Evolutionary conservation across 108 stramenopile species (phyloP).

Genomic region (Cyclotella atomus): DNA sequence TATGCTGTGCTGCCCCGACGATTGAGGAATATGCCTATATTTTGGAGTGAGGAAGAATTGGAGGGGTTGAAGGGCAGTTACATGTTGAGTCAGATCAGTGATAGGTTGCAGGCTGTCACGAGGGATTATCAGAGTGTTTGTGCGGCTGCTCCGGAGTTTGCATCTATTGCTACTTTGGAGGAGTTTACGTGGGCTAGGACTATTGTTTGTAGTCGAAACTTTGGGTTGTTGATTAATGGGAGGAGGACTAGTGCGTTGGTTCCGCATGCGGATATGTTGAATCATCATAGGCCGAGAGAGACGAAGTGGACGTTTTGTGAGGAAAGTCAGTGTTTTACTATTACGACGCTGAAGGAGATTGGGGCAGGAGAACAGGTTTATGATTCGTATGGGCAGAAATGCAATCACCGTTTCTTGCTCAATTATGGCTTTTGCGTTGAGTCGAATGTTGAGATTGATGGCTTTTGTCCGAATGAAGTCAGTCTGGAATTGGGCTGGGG

Average conservation of each 20-base stretch:
- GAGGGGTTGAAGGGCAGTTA: slow-evolving; percentile 84
- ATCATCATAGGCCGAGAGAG: slow-evolving; percentile 98
- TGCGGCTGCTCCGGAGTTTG: slow-evolving; percentile 78
- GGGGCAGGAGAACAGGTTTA: slow-evolving; percentile 92
- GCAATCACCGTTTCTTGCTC: slow-evolving; percentile 98
- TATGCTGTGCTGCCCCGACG: slow-evolving; percentile 94
- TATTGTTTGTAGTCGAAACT: slow-evolving; percentile 98
- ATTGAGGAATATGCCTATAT: slow-evolving; percentile 97
- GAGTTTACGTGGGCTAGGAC: slow-evolving; percentile 99
- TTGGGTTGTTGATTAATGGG: slow-evolving; percentile 95
- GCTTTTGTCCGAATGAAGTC: slow-evolving; percentile 99
- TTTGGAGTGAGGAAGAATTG: slow-evolving; percentile 93
- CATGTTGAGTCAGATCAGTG: slow-evolving; percentile 82
- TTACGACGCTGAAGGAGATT: slow-evolving; percentile 89
- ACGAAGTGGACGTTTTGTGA: slow-evolving; percentile 99
- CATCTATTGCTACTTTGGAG: slow-evolving; percentile 75
- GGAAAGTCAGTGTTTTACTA: slow-evolving; percentile 95
- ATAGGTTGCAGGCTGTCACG: slow-evolving; percentile 85
- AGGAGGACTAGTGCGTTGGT: slow-evolving; percentile 96
- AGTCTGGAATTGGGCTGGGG: slow-evolving; percentile 76
- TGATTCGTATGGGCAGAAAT: slow-evolving; percentile 99
- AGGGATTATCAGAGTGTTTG: slow-evolving; percentile 94
- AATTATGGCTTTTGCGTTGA: slow-evolving; percentile 99
- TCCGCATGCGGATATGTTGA: slow-evolving; percentile 99
- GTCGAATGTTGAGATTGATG: slow-evolving; percentile 95